Percentiles rank a stretch among this genome's conserved stretches.
phyloP scores from a whole-genome alignment of 176 grass and related monocot species.

The Aegilops speltoides region DNA sequence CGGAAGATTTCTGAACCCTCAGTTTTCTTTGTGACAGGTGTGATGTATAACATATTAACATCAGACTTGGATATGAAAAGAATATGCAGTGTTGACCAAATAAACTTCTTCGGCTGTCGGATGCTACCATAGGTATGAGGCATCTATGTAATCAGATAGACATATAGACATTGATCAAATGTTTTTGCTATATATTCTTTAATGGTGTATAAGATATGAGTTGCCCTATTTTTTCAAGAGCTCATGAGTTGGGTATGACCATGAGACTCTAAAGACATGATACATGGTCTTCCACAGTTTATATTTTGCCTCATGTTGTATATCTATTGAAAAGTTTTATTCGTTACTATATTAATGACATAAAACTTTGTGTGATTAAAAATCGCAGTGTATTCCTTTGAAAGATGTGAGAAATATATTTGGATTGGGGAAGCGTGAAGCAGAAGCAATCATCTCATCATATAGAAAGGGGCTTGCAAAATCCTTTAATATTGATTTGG shows the following conservation, averaged over 20 bases:
- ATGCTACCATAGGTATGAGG: too few species aligned
- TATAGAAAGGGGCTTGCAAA: slow-evolving; percentile 85
- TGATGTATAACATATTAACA: too few species aligned
- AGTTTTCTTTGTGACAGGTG: too few species aligned
- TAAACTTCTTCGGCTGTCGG: too few species aligned
- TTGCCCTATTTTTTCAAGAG: background rate
- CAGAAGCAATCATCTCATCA: slow-evolving; percentile 78
- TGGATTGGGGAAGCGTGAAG: slow-evolving; percentile 88
- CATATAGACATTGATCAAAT: too few species aligned
- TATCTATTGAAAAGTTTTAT: background rate
- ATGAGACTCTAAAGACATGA: background rate
- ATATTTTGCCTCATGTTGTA: background rate
- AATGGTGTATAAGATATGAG: background rate
- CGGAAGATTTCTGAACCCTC: too few species aligned
- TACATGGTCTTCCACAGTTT: background rate
- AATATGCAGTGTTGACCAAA: too few species aligned
- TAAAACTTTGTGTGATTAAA: slow-evolving; percentile 11
- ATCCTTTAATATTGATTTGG: slow-evolving; percentile 69
- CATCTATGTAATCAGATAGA: too few species aligned
- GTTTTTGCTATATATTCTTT: too few species aligned
- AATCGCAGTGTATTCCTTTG: slow-evolving; percentile 72
- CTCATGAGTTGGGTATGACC: background rate
- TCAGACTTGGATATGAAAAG: too few species aligned
- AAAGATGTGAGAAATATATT: slow-evolving; percentile 91
- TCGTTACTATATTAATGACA: too few species aligned